phyloP scores from a whole-genome alignment of 2,329 filamentous ascomycete genomes.

The Beauveria sp. region DNA sequence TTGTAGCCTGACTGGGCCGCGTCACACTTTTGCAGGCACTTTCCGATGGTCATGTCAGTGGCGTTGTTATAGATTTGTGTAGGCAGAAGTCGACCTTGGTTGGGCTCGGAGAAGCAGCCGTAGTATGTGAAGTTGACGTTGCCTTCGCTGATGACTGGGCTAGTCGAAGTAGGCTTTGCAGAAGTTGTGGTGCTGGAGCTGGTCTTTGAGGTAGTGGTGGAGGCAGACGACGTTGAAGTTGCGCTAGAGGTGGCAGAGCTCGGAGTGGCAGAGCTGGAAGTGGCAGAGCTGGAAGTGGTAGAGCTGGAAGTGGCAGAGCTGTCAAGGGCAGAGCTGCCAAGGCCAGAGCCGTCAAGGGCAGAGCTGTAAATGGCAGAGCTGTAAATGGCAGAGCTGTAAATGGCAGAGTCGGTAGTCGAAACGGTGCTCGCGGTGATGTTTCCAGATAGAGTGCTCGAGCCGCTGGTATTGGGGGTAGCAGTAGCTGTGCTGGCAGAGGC shows the following conservation, averaged over 20 bases:
- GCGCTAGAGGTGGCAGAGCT: neutral
- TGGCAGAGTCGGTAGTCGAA: neutral
- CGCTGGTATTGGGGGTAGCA: neutral
- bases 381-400: neutral
- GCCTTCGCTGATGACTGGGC: slow-evolving; percentile 23
- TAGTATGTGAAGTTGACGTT: slow-evolving; percentile 32
- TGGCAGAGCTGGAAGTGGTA: neutral
- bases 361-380: slow-evolving; percentile 1
- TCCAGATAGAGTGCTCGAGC: neutral
- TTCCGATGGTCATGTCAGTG: slow-evolving; percentile 26
- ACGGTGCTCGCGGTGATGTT: neutral
- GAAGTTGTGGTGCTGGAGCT: neutral
- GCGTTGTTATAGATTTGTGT: slow-evolving; percentile 23
- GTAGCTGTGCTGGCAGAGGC: neutral
- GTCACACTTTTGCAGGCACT: slow-evolving; percentile 26
- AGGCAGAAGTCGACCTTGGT: slow-evolving; percentile 24
- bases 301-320: neutral
- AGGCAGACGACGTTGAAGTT: neutral
- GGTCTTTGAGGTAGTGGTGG: neutral
- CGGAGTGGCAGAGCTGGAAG: neutral
- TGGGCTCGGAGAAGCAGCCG: slow-evolving; percentile 28
- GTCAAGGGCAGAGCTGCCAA: too few species aligned
- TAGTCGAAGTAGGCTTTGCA: slow-evolving; percentile 18
- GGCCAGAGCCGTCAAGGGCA: too few species aligned
- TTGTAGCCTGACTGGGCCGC: slow-evolving; percentile 18